Evolutionary conservation across 2,329 filamentous ascomycete genomes (phyloP), one percentile per base, ranked within the genome.

Genomic region (Delphinella strobiligena): DNA sequence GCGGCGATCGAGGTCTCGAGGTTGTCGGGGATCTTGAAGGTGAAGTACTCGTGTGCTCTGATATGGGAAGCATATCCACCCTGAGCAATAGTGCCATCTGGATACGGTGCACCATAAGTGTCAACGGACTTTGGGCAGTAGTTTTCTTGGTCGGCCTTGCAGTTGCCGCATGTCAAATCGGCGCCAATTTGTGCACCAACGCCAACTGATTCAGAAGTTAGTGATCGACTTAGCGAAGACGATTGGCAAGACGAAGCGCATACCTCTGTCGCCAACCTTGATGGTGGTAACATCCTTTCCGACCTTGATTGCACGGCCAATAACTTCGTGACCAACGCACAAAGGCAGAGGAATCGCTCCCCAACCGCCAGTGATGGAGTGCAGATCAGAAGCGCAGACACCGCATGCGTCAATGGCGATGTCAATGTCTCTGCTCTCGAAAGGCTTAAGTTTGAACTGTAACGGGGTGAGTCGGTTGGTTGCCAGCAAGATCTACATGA

Each of bases 401-500:
- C 22, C 82, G 54, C 83, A 89, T 56, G 75, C 79, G 49, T 87
- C 78, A 53, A 94, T 80, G 68, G 88, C 82, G 62, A 94, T 75
- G 58, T 93, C 86, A 52, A 94, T 76, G 56, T 94, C 86, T 61
- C 84, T 74, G 58, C 88, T 83, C 48, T 80, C 84, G 58, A 93
- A 93, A 14, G 82, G 82, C 67, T 93, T 91, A 43, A 88, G 78
- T 51, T 78, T 74, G 67, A 85, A 86, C 67, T 88, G 50, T 17
- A n/a, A n/a, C n/a, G 11, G 12, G 10, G 15, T 22, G 24, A 7
- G 22, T 27, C 22, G 31, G 37, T 15, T 35, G 36, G 18, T 9
- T 12, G 31, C 34, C 27, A 18, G 3, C 14, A 12, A 9, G 4
- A 27, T 31, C 31, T 30, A 27, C 12, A 12, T 12, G 22, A 27